Base-by-base conservation (phyloP, 1,284 basidiomycete species). In the Grifola frondosa region DNA sequence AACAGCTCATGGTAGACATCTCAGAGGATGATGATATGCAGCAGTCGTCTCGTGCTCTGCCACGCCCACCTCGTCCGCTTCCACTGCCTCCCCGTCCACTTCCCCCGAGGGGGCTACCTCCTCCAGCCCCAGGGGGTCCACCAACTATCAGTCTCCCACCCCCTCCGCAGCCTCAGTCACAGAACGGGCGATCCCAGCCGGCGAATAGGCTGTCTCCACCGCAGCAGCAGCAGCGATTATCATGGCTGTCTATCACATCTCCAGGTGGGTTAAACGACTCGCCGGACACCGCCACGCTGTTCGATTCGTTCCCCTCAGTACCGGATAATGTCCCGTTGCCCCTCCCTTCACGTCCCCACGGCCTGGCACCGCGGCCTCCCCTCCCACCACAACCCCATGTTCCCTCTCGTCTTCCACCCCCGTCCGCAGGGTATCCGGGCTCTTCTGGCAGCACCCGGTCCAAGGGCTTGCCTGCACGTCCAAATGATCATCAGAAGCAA, bases 251-350 rank as follows among this genome's bases (percentile, higher is more conserved):
- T 23, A 40, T 63, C 22, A 56, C 60, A 42, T 54, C 11, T 54
- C 56, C 59, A 9, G 57, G 52, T 8, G 58, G 57, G 15, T 40
- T 56, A 26, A 55, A 48, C 37, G 57, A 58, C 24, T 44, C 48
- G 7, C 51, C 64, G n/a, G 62, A 64, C 41, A 55, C 48, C 39
- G 42, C 51, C 29, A 58, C 56, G 25, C 52, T 65, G 19, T 65
- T 64, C 47, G 64, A 67, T 41, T 49, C 58, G n/a, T 67, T 67
- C 53, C 65, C 66, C 4, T 59, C 56, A 29, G 63, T 67, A 13
- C 65, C 65, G 13, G 58, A 61, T 22, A 49, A 44, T 13, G 39
- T 55, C 15, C 59, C 50, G 5, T 38, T 19, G 25, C n/a, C 43
- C 13, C 13, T 7, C 5, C 37, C n/a, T 44, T 33, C 28, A n/a